Evolutionary conservation across 1,284 basidiomycete species (phyloP).

Genomic region (Xerocomus minutiporus): DNA sequence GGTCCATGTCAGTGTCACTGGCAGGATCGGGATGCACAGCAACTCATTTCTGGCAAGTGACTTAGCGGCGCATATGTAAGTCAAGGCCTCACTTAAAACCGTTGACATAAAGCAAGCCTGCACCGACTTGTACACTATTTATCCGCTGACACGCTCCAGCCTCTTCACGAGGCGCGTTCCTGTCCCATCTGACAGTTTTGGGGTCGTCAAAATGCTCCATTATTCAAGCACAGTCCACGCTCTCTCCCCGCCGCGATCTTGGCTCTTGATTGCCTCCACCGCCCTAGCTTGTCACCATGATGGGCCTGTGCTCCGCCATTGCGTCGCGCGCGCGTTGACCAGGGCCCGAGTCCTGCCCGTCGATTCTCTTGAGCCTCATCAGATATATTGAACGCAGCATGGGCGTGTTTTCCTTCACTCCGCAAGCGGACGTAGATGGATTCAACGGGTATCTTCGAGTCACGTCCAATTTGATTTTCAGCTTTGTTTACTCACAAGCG

Average conservation of each 20-base stretch:
- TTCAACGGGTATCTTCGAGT: slow-evolving; percentile 4
- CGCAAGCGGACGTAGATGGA: slow-evolving; percentile 14
- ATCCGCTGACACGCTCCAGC: slow-evolving; percentile 13
- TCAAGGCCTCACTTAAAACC: slow-evolving; percentile 1
- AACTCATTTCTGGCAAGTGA: neutral
- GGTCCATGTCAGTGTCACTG: neutral
- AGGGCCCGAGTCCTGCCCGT: slow-evolving; percentile 17
- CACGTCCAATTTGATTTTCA: slow-evolving; percentile 5
- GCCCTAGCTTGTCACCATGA: slow-evolving; percentile 12
- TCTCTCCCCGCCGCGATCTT: slow-evolving; percentile 1
- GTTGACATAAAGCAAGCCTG: slow-evolving; percentile 30
- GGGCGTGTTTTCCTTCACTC: slow-evolving; percentile 18
- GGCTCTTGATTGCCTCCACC: slow-evolving; percentile 2
- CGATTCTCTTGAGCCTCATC: slow-evolving; percentile 10
- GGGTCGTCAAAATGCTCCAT: slow-evolving; percentile 16
- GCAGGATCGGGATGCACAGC: slow-evolving; percentile 10
- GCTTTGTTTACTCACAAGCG: neutral
- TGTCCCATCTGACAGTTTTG: slow-evolving; percentile 33
- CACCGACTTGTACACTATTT: neutral
- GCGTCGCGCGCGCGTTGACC: slow-evolving; percentile 10
- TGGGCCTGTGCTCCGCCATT: slow-evolving; percentile 4
- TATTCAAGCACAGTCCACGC: neutral
- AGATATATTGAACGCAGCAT: slow-evolving; percentile 11
- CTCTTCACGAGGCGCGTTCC: slow-evolving; percentile 22
- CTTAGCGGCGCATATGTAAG: neutral